Evolutionary conservation across 2,329 filamentous ascomycete species (phyloP).

Genomic region (Fusarium sp.): DNA sequence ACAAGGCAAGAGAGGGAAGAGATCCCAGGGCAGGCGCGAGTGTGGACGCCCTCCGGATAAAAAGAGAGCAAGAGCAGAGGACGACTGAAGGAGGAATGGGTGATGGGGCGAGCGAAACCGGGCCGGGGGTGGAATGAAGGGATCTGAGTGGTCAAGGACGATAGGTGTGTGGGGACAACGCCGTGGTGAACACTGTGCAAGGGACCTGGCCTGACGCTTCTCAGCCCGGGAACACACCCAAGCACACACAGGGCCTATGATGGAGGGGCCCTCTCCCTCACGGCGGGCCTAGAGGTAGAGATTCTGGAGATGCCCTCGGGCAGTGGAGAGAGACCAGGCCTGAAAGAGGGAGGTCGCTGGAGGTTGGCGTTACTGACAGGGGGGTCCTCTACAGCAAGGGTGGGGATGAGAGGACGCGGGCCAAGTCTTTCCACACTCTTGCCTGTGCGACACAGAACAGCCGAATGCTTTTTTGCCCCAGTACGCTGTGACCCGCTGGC

Average conservation of each 20-base stretch:
- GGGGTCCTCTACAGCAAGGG: not conserved
- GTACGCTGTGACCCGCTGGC: conserved; percentile 1
- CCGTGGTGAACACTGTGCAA: conserved; percentile 43
- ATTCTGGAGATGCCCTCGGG: conserved; percentile 31
- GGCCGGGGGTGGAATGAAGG: conserved; percentile 18
- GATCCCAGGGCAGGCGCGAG: conserved; percentile 33
- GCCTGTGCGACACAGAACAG: conserved; percentile 18
- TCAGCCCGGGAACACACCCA: not conserved
- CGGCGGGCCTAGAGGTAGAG: conserved; percentile 27
- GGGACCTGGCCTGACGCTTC: conserved; percentile 33
- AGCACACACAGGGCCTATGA: not conserved
- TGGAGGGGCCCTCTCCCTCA: conserved; percentile 8
- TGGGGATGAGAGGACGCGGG: not conserved
- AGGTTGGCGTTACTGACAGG: conserved; percentile 26
- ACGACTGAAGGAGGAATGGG: conserved; percentile 25
- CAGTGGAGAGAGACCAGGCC: conserved; percentile 26
- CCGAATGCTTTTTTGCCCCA: conserved; percentile 1
- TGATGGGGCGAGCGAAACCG: conserved; percentile 30
- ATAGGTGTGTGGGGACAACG: conserved; percentile 11
- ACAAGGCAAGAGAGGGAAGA: conserved; percentile 35
- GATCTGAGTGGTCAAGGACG: conserved; percentile 19
- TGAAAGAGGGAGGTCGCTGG: conserved; percentile 36
- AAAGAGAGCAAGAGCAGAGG: conserved; percentile 35
- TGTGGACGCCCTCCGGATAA: conserved; percentile 39
- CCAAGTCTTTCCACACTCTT: conserved; percentile 17